A percentile compares a stretch with the other conserved stretches of the same genome.
phyloP scores from a whole-genome alignment of 2,329 filamentous ascomycete genomes.

The Fusarium sambucinum region DNA sequence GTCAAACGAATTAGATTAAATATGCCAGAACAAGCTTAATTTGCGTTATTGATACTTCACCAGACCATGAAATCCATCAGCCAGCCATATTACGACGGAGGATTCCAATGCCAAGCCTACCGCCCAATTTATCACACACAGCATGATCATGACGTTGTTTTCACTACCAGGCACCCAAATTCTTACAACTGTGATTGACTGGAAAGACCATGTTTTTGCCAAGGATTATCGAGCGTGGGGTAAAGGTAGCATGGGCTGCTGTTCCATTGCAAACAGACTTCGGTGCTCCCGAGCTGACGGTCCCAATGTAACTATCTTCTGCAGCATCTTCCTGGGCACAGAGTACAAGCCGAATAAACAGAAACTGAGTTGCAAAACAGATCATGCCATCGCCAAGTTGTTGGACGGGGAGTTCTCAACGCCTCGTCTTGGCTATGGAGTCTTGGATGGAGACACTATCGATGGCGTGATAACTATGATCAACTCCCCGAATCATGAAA shows the following conservation, averaged over 20 bases:
- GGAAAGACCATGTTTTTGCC: neutral
- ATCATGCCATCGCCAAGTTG: neutral
- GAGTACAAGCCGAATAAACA: neutral
- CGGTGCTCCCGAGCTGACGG: conserved; percentile 32
- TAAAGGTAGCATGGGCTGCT: neutral
- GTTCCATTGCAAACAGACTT: neutral
- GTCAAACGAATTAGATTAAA: neutral
- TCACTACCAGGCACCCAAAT: conserved; percentile 26
- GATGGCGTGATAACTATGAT: conserved; percentile 21
- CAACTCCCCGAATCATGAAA: conserved; percentile 29
- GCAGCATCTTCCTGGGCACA: neutral
- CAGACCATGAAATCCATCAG: neutral
- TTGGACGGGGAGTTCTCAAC: conserved; percentile 2
- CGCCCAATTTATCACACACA: neutral
- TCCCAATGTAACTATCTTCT: conserved; percentile 1
- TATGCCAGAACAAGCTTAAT: conserved; percentile 8
- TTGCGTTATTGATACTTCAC: neutral
- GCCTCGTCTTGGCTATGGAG: conserved; percentile 3
- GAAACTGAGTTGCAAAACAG: neutral
- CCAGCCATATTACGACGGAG: neutral
- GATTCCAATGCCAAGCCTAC: conserved; percentile 18
- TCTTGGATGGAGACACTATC: conserved; percentile 14
- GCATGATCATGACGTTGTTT: conserved; percentile 6
- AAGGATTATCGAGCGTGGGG: conserved; percentile 14
- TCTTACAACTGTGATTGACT: conserved; percentile 12